phyloP scores from a whole-genome alignment of 352 stramenopile genomes.

The Phytophthora megakarya region DNA sequence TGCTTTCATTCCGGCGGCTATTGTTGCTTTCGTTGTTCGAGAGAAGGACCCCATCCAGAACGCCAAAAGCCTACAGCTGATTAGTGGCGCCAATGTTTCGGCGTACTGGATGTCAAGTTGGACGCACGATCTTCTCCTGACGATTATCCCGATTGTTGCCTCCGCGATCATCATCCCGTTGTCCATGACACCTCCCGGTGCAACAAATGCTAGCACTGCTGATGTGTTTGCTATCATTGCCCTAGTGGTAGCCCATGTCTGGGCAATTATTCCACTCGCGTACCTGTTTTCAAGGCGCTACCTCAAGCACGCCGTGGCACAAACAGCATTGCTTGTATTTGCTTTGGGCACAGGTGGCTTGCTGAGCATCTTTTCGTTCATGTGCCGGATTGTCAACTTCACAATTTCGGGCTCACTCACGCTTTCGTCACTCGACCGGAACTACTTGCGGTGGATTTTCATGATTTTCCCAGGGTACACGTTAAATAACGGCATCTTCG shows the following conservation, averaged over 20 bases:
- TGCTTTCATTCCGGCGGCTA: slow-evolving; percentile 64
- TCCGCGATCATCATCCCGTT: slow-evolving; percentile 46
- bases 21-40: slow-evolving; percentile 67
- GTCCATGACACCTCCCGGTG: slow-evolving; percentile 30
- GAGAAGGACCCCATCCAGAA: slow-evolving; percentile 75
- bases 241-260: slow-evolving; percentile 49
- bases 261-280: slow-evolving; percentile 61
- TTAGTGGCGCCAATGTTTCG: slow-evolving; percentile 54
- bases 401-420: slow-evolving; percentile 39
- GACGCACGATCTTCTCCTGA: slow-evolving; percentile 58
- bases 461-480: slow-evolving; percentile 72
- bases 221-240: slow-evolving; percentile 49
- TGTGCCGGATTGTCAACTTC: slow-evolving; percentile 74
- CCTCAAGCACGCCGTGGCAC: slow-evolving; percentile 56
- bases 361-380: slow-evolving; percentile 79
- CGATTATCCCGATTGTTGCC: slow-evolving; percentile 39
- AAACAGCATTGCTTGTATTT: slow-evolving; percentile 75
- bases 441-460: slow-evolving; percentile 78
- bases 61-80: slow-evolving; percentile 67
- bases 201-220: slow-evolving; percentile 16
- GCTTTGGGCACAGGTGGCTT: slow-evolving; percentile 58
- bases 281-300: slow-evolving; percentile 73
- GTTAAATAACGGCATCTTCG: slow-evolving; percentile 72
- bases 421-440: slow-evolving; percentile 61
- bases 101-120: slow-evolving; percentile 69